phyloP scores from a whole-genome alignment of 2,329 filamentous ascomycete species.

The Pseudogymnoascus sp. region DNA sequence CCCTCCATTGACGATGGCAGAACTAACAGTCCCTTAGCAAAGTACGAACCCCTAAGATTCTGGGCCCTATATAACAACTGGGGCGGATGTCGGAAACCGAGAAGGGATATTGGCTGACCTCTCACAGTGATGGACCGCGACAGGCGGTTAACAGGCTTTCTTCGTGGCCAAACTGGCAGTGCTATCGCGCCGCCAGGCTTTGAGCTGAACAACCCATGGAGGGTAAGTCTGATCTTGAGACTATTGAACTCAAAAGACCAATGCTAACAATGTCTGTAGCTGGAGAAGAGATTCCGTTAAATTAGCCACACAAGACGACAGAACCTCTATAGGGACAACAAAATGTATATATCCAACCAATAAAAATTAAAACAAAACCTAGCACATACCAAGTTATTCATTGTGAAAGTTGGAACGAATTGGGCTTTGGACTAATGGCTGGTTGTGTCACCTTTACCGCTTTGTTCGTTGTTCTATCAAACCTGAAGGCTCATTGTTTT shows the following conservation, averaged over 20 bases:
- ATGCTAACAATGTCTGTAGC: conserved; percentile 5
- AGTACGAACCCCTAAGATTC: conserved; percentile 20
- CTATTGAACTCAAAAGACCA: neutral
- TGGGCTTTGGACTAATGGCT: neutral
- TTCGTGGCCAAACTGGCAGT: conserved; percentile 32
- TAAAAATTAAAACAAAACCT: neutral
- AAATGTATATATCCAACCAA: conserved; percentile 8
- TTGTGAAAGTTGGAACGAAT: neutral
- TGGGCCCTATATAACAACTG: conserved; percentile 9
- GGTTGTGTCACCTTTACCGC: neutral
- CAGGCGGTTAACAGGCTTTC: conserved; percentile 31
- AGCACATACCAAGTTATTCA: neutral
- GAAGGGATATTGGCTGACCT: neutral
- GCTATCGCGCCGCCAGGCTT: conserved; percentile 30
- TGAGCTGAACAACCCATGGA: conserved; percentile 35
- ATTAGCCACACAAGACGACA: neutral
- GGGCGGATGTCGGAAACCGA: conserved; percentile 11
- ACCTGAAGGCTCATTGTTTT: neutral
- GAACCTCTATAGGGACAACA: neutral
- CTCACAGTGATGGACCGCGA: conserved; percentile 34
- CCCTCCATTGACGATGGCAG: conserved; percentile 10
- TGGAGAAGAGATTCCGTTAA: conserved; percentile 9
- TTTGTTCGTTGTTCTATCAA: neutral
- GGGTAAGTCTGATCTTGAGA: conserved; percentile 24
- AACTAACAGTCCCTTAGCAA: conserved; percentile 26